These are phyloP conservation scores for Cladophialophora chaetospira DNA, from an alignment of 2,329 filamentous ascomycete species.

Conservation along the genomic window DNA sequence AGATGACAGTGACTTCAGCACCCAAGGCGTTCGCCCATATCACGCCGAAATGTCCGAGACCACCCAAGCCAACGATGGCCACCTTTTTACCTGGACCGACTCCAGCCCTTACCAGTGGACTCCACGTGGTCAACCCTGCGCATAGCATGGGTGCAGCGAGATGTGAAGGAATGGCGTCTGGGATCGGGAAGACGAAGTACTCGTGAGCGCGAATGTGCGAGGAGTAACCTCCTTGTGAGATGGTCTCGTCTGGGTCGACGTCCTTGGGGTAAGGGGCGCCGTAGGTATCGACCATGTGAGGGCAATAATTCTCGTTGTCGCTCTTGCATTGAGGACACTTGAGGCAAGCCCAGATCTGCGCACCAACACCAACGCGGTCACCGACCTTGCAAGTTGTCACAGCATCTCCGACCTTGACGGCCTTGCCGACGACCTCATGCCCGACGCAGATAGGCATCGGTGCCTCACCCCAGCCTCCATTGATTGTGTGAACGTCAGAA, in stretches of 20 bases:
- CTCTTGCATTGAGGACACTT: constrained; percentile 66
- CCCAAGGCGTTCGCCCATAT: constrained; percentile 69
- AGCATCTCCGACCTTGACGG: constrained; percentile 66
- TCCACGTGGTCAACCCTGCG: constrained; percentile 79
- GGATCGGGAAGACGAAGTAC: constrained; percentile 71
- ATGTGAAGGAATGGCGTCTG: constrained; percentile 64
- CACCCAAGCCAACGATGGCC: constrained; percentile 54
- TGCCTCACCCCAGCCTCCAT: constrained; percentile 57
- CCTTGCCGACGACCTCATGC: constrained; percentile 69
- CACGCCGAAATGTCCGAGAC: constrained; percentile 71
- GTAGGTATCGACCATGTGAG: constrained; percentile 56
- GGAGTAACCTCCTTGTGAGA: constrained; percentile 67
- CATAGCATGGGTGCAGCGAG: constrained; percentile 58
- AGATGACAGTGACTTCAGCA: constrained; percentile 64
- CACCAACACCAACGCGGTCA: constrained; percentile 68
- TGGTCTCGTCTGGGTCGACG: constrained; percentile 55
- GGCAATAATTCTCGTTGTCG: constrained; percentile 70
- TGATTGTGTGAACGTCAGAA: constrained; percentile 71
- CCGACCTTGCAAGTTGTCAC: constrained; percentile 64
- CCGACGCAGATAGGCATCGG: constrained; percentile 56
- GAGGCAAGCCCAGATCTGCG: constrained; percentile 66
- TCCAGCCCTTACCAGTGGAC: constrained; percentile 74
- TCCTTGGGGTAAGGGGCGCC: constrained; percentile 53
- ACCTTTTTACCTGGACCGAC: constrained; percentile 64
- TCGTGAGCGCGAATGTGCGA: constrained; percentile 73